Base-by-base conservation (phyloP, 805 yeast genomes). In the Starmerella bacillaris region DNA sequence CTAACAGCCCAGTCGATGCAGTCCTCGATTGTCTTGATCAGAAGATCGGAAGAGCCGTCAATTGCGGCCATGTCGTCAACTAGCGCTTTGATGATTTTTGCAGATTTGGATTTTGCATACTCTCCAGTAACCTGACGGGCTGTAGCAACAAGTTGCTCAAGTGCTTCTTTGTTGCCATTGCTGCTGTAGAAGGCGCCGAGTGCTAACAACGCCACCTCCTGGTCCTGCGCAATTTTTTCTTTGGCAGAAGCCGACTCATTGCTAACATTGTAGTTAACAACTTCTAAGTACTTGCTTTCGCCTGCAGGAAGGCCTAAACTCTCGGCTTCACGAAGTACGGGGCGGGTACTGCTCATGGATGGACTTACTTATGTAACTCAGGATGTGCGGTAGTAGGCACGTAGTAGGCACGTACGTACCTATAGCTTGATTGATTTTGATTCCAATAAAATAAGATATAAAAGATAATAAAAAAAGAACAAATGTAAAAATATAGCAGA, bases 31-130 rank as follows among this genome's bases (percentile, higher is more conserved):
- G 82, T 72, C 31, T 61, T 55, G 39, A 83, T 76, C 49, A 84
- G 92, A 22, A 70, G 58, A 44, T 77, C 83, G 32, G 74, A 56
- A 3, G 66, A 43, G 64, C 63, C 27, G 72, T 76, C 44, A 73
- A 68, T 38, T 14, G 37, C 52, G 40, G 79, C 84, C 49, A 79
- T 71, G 42, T 70, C 61, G 50, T 86, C 96, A 47, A 89, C 74
- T 51, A 89, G 64, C 27, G 71, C 65, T 49, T 75, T 76, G 46
- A 86, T 74, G 37, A 86, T 78, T 55, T 86, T 89, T 16, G 96
- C 93, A 6, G 93, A 78, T 57, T 89, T 89, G 12, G 94, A 78
- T 59, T 89, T 89, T 31, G 96, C 94, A 50, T 79, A 72, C 22
- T 69, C 68, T 36, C 74, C 70, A 64, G 83, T 74, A n/a, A 74